Evolutionary conservation across 495 filamentous ascomycete genomes (phyloP).

Genomic region (Viridothelium virens): DNA sequence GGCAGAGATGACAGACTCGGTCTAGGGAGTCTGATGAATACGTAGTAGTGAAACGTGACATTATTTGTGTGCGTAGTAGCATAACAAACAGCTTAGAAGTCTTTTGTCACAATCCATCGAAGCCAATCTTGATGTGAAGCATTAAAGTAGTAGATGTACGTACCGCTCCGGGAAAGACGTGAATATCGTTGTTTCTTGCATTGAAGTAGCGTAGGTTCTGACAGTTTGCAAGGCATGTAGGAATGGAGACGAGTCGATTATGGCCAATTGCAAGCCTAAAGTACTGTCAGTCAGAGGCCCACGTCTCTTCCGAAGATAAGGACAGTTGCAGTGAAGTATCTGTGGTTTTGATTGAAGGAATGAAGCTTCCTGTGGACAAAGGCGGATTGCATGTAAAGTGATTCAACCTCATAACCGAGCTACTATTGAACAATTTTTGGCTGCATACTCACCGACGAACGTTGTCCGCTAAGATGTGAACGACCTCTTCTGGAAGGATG

Average conservation of each 20-base stretch:
- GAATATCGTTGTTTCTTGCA: conserved; percentile 75
- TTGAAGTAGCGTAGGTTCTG: conserved; percentile 91
- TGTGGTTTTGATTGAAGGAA: too few species aligned
- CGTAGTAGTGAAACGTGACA: too few species aligned
- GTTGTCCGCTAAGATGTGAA: conserved; percentile 87
- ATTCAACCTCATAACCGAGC: conserved; percentile 7
- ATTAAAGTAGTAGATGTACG: conserved; percentile 32
- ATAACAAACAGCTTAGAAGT: too few species aligned
- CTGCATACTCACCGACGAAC: conserved; percentile 64
- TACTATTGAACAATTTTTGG: too few species aligned
- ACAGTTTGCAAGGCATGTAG: conserved; percentile 75
- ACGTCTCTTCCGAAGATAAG: conserved; percentile 1
- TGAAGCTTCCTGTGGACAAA: too few species aligned
- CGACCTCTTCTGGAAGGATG: conserved; percentile 75
- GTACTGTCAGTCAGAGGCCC: conserved; percentile 19
- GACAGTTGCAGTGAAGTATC: conserved; percentile 3
- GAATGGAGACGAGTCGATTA: conserved; percentile 74
- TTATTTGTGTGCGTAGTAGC: too few species aligned
- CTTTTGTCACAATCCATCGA: too few species aligned
- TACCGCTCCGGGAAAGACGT: conserved; percentile 80
- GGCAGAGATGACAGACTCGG: neutral
- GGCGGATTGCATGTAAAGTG: too few species aligned
- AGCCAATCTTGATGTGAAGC: neutral
- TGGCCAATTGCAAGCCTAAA: conserved; percentile 78
- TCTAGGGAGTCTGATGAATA: neutral